phyloP scores from a whole-genome alignment of 163 green algal genomes.

The Prototheca wickerhamii region DNA sequence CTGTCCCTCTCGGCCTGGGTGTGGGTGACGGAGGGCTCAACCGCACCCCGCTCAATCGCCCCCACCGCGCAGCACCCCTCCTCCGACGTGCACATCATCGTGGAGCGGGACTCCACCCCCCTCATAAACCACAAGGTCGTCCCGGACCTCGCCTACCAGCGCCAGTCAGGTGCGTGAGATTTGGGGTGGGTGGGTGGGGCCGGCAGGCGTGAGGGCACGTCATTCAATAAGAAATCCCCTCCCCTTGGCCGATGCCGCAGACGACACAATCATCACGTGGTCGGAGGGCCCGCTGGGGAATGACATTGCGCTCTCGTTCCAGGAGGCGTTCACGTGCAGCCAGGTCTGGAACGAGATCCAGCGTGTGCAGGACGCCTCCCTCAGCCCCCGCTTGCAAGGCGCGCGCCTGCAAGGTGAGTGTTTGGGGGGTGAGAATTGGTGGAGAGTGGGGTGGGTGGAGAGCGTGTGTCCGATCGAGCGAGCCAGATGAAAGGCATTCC shows the following conservation, averaged over 20 bases:
- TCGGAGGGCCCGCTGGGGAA: constrained; percentile 74
- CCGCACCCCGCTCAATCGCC: no score
- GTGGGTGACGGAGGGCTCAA: no score
- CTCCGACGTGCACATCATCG: constrained; percentile 78
- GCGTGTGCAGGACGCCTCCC: not conserved
- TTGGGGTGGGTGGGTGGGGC: not conserved
- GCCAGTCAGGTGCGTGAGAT: constrained; percentile 58
- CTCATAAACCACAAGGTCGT: constrained; percentile 83
- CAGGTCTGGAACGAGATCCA: constrained; percentile 14
- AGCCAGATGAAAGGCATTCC: not conserved
- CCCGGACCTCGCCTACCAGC: constrained; percentile 70
- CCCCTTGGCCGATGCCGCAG: constrained; percentile 30
- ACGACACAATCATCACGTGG: constrained; percentile 97
- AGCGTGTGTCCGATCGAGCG: not conserved
- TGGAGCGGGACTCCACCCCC: constrained; percentile 64
- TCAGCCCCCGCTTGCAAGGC: not conserved
- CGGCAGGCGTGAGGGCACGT: not conserved
- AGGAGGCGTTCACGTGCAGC: constrained; percentile 32
- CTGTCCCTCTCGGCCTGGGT: no score
- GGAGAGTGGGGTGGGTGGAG: not conserved
- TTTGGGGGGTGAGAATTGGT: not conserved
- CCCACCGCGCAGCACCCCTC: constrained; percentile 49
- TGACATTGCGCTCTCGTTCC: constrained; percentile 94
- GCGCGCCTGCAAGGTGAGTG: not conserved
- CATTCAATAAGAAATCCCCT: not conserved